phyloP scores from a whole-genome alignment of 106 monocot genomes.

The Apostasia shenzhenica region DNA sequence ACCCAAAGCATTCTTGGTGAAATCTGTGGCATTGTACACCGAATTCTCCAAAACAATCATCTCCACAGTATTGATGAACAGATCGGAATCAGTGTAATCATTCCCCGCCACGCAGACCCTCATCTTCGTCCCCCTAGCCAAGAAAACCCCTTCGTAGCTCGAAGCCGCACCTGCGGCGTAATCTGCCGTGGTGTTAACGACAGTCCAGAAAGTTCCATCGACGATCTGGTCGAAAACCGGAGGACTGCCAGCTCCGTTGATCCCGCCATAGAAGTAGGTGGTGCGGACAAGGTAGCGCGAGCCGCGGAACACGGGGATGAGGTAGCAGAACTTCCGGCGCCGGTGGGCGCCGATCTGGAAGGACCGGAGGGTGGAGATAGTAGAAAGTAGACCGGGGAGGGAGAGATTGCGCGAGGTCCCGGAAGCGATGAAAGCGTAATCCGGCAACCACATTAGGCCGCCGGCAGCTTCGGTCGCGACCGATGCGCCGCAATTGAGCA shows the following conservation, averaged over 20 bases:
- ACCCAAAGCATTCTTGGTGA: conserved; percentile 48
- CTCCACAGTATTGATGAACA: conserved; percentile 73
- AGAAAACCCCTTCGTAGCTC: conserved; percentile 68
- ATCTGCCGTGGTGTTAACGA: conserved; percentile 72
- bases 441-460: conserved; percentile 45
- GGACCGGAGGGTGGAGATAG: conserved; percentile 63
- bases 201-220: conserved; percentile 74
- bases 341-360: conserved; percentile 36
- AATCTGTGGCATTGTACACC: conserved; percentile 70
- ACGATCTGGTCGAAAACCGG: conserved; percentile 81
- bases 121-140: conserved; percentile 40
- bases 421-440: conserved; percentile 29
- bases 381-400: conserved; percentile 35
- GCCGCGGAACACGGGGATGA: conserved; percentile 26
- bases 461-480: not conserved
- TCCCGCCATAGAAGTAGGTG: conserved; percentile 66
- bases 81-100: conserved; percentile 50
- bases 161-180: conserved; percentile 35
- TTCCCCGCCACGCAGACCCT: conserved; percentile 68
- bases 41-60: conserved; percentile 41
- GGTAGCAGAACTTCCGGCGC: conserved; percentile 73
- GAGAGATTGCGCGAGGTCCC: conserved; percentile 29
- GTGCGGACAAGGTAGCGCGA: conserved; percentile 74
- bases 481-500: conserved; percentile 55
- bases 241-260: conserved; percentile 21